Evolutionary conservation across 2,329 filamentous ascomycete genomes (phyloP).

Genomic region (Pestalotiopsis sp.): DNA sequence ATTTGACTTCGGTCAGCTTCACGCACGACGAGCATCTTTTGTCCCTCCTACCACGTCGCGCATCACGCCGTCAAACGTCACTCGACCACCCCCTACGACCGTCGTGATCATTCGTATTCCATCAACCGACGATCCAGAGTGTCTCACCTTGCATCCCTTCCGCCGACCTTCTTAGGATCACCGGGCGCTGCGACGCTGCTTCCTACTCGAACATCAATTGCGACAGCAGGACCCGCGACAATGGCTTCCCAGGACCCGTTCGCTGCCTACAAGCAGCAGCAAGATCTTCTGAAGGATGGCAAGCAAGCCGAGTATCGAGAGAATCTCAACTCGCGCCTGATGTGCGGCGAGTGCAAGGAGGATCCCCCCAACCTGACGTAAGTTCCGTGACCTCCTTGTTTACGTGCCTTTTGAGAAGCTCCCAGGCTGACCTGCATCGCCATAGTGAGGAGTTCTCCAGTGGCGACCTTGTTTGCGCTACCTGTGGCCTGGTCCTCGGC

Average conservation of each 20-base stretch:
- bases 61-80: not conserved
- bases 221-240: not conserved
- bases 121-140: not conserved
- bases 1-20: conserved; percentile 8
- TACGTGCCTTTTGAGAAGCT: not conserved
- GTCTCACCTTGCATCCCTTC: not conserved
- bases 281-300: conserved; percentile 20
- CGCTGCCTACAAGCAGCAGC: conserved; percentile 35
- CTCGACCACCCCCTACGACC: not conserved
- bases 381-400: not conserved
- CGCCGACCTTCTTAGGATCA: not conserved
- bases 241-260: conserved; percentile 45
- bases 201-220: not conserved
- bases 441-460: conserved; percentile 84
- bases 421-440: not conserved
- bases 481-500: conserved; percentile 87
- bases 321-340: conserved; percentile 83
- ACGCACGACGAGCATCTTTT: not conserved
- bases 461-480: conserved; percentile 89
- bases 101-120: not conserved
- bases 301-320: conserved; percentile 61
- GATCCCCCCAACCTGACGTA: conserved; percentile 76
- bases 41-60: not conserved
- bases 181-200: not conserved
- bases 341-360: conserved; percentile 90